Percentiles rank a stretch among this genome's conserved stretches.
phyloP scores from a whole-genome alignment of 164 flowering plant genomes.

The Echeveria elegans region DNA sequence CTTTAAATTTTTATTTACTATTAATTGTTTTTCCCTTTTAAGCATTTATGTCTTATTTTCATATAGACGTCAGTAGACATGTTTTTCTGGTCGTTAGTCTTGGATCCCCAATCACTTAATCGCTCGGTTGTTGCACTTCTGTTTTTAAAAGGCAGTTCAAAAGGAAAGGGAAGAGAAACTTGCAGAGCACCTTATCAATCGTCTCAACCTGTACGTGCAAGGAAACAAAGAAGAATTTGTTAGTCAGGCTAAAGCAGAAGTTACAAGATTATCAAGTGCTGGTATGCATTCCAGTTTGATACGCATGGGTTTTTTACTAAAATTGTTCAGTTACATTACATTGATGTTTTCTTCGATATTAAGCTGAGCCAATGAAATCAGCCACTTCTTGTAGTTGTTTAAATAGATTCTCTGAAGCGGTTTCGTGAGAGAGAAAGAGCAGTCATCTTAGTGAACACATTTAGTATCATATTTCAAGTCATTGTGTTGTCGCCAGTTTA shows the following conservation, averaged over 20 bases:
- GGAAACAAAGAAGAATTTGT: constrained; percentile 70
- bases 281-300: constrained; percentile 31
- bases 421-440: neutral
- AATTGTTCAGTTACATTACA: neutral
- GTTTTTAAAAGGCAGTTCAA: constrained; percentile 53
- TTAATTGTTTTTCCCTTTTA: neutral
- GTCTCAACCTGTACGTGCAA: constrained; percentile 72
- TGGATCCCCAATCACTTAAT: neutral
- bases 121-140: neutral
- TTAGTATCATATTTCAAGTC: neutral
- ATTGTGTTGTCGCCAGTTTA: neutral
- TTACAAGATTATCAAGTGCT: constrained; percentile 74
- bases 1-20: neutral
- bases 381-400: neutral
- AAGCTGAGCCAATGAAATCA: neutral
- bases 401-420: neutral
- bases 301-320: neutral
- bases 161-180: constrained; percentile 96
- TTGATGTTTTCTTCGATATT: neutral
- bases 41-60: too few relatives aligned
- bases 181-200: constrained; percentile 46
- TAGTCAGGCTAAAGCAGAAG: constrained; percentile 73
- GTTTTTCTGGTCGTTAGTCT: neutral
- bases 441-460: neutral
- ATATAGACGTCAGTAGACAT: too few relatives aligned